A percentile compares a stretch with the other conserved stretches of the same genome.
Conservation (phyloP, 129 eudicot species). For the Flaveria brownii region DNA sequence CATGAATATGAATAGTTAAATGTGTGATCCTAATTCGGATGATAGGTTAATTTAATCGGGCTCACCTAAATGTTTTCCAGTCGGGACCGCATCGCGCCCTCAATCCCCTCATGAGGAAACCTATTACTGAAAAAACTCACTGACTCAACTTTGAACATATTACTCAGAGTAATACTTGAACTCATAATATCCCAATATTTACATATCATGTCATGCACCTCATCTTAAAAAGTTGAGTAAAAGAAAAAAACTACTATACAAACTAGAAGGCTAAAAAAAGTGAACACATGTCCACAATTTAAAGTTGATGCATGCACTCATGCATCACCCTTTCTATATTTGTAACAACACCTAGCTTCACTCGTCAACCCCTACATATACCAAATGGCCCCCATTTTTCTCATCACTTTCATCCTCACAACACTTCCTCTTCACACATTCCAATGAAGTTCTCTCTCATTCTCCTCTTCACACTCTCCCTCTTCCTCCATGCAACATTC, state of each 20-base stretch:
- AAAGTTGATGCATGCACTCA: conserved; percentile 24
- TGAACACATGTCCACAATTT: conserved; percentile 15
- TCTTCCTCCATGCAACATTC: conserved; percentile 41
- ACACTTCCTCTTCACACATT: conserved; percentile 2
- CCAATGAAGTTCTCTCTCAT: conserved; percentile 45
- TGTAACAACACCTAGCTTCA: background rate
- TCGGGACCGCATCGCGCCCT: too few relatives aligned
- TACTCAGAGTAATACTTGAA: too few relatives aligned
- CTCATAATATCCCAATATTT: too few relatives aligned
- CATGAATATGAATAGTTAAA: too few relatives aligned
- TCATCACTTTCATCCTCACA: conserved; percentile 36
- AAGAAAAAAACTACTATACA: background rate
- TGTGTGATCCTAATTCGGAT: too few relatives aligned
- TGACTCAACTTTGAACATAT: too few relatives aligned
- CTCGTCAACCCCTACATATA: conserved; percentile 33
- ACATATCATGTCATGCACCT: too few relatives aligned
- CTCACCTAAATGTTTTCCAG: too few relatives aligned
- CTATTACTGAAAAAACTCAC: too few relatives aligned
- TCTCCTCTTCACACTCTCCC: conserved; percentile 46
- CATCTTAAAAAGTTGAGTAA: too few relatives aligned
- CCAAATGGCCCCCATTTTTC: conserved; percentile 30
- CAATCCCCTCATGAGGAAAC: too few relatives aligned
- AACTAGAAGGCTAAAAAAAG: background rate
- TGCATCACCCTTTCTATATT: conserved; percentile 19
- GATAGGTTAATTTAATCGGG: too few relatives aligned